Evolutionary conservation across 495 filamentous ascomycete species (phyloP).

Genomic region (Xylaria cubensis): DNA sequence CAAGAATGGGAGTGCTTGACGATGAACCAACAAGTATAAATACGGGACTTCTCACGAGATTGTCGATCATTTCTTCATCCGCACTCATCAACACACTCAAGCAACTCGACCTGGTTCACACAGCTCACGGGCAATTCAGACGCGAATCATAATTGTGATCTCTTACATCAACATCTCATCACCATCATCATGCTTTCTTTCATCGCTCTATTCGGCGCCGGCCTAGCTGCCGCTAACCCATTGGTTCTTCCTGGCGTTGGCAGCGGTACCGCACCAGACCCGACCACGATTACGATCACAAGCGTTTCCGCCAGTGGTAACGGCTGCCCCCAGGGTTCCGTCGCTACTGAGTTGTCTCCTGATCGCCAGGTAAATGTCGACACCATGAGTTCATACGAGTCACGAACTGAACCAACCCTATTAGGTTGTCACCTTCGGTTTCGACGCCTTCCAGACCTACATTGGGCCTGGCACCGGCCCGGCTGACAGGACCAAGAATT

Average conservation of each 20-base stretch:
- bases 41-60: conserved; percentile 36
- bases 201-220: conserved; percentile 52
- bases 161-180: conserved; percentile 19
- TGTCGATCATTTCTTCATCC: conserved; percentile 39
- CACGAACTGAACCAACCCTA: neutral
- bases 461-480: conserved; percentile 54
- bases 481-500: conserved; percentile 61
- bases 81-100: conserved; percentile 35
- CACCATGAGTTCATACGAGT: conserved; percentile 32
- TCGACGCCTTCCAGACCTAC: conserved; percentile 64
- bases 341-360: conserved; percentile 56
- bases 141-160: conserved; percentile 21
- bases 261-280: conserved; percentile 43
- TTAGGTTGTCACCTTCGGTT: conserved; percentile 63
- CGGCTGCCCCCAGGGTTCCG: conserved; percentile 61
- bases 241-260: conserved; percentile 42
- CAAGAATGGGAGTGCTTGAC: conserved; percentile 2
- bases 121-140: conserved; percentile 18
- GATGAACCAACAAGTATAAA: conserved; percentile 42
- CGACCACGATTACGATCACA: conserved; percentile 54
- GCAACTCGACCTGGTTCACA: conserved; percentile 29
- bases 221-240: conserved; percentile 54
- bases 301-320: conserved; percentile 66
- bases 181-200: conserved; percentile 53
- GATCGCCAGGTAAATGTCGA: conserved; percentile 53